Percentiles rank a stretch among this genome's conserved stretches.
Conservation (phyloP, 768 basidiomycete species). For the Leccinum disarticulatum region DNA sequence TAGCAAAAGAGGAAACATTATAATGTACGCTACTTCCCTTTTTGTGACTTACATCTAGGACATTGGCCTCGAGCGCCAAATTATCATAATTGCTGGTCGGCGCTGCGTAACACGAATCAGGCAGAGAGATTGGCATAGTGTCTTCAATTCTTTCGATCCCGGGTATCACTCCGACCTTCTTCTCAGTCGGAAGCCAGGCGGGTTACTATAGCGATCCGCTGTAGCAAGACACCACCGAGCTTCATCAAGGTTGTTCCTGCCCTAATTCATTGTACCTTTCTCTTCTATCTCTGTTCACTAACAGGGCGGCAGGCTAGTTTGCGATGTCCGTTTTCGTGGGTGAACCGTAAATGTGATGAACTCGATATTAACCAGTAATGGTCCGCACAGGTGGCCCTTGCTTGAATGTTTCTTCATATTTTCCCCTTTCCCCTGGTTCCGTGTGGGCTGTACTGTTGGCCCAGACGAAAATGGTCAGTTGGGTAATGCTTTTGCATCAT, state of each 20-base stretch:
- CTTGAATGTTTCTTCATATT: too few relatives aligned
- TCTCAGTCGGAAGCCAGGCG: neutral
- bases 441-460: neutral
- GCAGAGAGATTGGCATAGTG: too few relatives aligned
- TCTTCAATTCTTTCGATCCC: neutral
- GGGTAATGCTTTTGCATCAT: neutral
- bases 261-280: neutral
- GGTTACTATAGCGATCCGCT: neutral
- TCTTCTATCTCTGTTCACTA: neutral
- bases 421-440: neutral
- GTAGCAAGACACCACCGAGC: neutral
- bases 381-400: neutral
- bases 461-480: neutral
- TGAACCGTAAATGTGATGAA: neutral
- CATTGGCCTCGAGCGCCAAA: neutral
- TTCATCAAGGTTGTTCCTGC: neutral
- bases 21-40: slow-evolving; percentile 4
- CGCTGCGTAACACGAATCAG: too few relatives aligned
- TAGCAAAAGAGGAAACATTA: neutral
- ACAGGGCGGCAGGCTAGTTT: neutral
- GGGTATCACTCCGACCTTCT: neutral
- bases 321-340: neutral
- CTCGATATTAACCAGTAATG: neutral
- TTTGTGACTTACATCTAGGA: neutral
- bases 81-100: neutral